These are phyloP conservation scores for Tuber indicum DNA, from an alignment of 495 filamentous ascomycete species.

Conservation along the genomic window DNA sequence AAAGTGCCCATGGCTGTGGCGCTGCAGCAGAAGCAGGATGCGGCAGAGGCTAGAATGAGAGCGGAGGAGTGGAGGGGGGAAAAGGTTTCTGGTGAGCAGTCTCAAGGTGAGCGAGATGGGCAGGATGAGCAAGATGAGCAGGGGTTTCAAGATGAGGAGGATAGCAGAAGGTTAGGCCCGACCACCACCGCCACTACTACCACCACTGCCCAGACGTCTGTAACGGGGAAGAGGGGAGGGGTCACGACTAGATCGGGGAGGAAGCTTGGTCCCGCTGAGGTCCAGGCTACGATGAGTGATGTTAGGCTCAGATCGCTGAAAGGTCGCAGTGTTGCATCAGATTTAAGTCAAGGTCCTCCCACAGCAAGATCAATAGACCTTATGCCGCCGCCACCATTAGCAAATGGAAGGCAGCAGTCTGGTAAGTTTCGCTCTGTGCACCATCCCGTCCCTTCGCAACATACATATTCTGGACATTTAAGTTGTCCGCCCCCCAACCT, in stretches of 20 bases:
- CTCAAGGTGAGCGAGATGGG: constrained; percentile 4
- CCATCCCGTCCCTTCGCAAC: neutral
- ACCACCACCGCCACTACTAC: neutral
- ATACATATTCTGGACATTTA: neutral
- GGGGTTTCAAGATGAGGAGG: constrained; percentile 8
- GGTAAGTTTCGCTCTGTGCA: constrained; percentile 17
- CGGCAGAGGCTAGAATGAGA: constrained; percentile 33
- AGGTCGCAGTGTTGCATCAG: constrained; percentile 18
- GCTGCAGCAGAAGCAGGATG: constrained; percentile 36
- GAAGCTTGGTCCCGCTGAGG: constrained; percentile 9
- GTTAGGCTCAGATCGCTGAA: constrained; percentile 11
- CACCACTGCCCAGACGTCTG: neutral
- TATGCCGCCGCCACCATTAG: constrained; percentile 30
- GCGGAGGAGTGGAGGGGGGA: constrained; percentile 34
- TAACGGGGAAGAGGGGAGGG: neutral
- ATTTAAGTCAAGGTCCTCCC: constrained; percentile 17
- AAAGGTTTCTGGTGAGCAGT: constrained; percentile 17
- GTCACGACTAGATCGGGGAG: constrained; percentile 9
- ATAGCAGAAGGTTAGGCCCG: constrained; percentile 32
- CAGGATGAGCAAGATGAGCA: constrained; percentile 15
- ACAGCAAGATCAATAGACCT: constrained; percentile 15
- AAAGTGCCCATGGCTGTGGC: constrained; percentile 36
- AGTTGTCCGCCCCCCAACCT: neutral
- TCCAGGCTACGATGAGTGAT: neutral
- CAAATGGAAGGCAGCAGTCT: constrained; percentile 26